Evolutionary conservation across 164 flowering plant species (phyloP).

Genomic region (Houttuynia cordata): DNA sequence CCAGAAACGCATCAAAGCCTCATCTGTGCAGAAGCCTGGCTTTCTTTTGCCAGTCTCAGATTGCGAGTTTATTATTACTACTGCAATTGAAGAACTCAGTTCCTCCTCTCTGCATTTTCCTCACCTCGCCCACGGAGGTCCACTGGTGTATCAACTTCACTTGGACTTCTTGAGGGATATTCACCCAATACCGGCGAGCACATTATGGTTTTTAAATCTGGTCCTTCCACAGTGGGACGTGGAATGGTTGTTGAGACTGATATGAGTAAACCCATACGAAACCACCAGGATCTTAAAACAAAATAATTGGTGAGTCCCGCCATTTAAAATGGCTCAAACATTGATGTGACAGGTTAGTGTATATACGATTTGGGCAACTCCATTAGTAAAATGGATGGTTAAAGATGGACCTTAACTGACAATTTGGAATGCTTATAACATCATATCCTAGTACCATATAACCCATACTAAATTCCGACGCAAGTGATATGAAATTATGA

Average conservation of each 20-base stretch:
- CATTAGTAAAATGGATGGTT: too few relatives aligned
- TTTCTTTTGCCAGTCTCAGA: constrained; percentile 68
- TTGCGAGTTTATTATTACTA: constrained; percentile 64
- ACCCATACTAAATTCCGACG: too few relatives aligned
- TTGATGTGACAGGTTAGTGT: too few relatives aligned
- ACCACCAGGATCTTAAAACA: constrained; percentile 56
- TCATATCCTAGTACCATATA: too few relatives aligned
- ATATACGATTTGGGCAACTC: too few relatives aligned
- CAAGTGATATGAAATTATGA: too few relatives aligned
- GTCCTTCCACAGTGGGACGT: constrained; percentile 87
- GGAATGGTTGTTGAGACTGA: constrained; percentile 68
- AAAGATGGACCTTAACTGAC: too few relatives aligned
- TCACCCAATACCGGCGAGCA: constrained; percentile 44
- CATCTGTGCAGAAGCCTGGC: constrained; percentile 37
- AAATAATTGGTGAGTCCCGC: constrained; percentile 43
- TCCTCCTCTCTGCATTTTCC: constrained; percentile 19
- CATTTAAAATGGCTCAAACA: constrained; percentile 44
- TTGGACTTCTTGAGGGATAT: constrained; percentile 81
- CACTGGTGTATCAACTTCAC: constrained; percentile 71
- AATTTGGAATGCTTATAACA: too few relatives aligned
- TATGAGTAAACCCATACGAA: constrained; percentile 49
- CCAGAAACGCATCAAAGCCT: constrained; percentile 32
- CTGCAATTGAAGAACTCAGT: constrained; percentile 71
- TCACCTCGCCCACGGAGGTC: constrained; percentile 65
- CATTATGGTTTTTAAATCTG: constrained; percentile 85